These are phyloP conservation scores for Pythium brassicae DNA, from an alignment of 352 stramenopile genomes.

Conservation along the genomic window DNA sequence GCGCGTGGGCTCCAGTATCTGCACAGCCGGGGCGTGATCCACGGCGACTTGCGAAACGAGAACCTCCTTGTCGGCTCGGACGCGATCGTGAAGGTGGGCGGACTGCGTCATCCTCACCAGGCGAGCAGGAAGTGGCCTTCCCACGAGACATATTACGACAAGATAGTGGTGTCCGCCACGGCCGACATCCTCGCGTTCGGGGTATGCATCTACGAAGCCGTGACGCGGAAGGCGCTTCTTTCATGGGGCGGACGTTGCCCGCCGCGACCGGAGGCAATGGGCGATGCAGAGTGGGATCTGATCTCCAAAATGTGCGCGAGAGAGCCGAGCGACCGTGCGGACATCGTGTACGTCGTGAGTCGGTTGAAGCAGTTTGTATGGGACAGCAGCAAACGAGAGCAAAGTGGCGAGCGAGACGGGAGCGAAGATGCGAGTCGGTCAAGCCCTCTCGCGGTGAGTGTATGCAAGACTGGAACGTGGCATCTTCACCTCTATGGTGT, in stretches of 20 bases:
- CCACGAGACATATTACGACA: not conserved
- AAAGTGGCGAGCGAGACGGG: no score
- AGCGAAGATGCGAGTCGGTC: no score
- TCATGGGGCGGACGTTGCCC: not conserved
- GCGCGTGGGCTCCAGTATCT: constrained; percentile 24
- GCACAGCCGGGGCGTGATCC: constrained; percentile 18
- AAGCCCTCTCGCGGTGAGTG: no score
- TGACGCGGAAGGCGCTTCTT: not conserved
- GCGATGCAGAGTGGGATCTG: constrained; percentile 2
- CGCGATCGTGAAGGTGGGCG: constrained; percentile 12
- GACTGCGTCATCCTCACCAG: constrained; percentile 8
- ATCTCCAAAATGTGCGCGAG: constrained; percentile 1
- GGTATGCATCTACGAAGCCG: constrained; percentile 16
- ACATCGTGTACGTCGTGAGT: constrained; percentile 1
- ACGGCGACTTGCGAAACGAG: constrained; percentile 9
- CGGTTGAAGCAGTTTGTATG: not conserved
- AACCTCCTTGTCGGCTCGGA: constrained; percentile 8
- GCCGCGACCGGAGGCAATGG: not conserved
- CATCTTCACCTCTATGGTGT: no score
- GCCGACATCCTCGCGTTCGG: constrained; percentile 29
- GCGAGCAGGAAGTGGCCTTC: not conserved
- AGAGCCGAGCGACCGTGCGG: not conserved
- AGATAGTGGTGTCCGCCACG: not conserved
- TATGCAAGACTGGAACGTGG: no score
- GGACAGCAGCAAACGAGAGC: no score